A percentile compares a stretch with the other conserved stretches of the same genome.
Conservation (phyloP, 78 protist species). For the Dictyostelium purpureum region DNA sequence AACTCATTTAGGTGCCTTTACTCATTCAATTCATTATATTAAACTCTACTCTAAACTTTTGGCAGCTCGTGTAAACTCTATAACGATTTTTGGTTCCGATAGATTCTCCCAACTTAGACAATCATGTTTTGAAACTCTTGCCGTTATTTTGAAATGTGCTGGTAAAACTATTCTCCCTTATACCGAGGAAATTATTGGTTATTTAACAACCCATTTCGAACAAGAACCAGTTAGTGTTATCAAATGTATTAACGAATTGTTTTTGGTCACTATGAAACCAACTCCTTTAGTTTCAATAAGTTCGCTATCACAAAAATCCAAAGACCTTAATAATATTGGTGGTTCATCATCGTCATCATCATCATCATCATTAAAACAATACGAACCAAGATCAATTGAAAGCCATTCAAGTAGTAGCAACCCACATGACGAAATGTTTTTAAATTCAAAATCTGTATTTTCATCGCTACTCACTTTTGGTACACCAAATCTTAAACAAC, state of each 20-base stretch:
- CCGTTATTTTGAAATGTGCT: slow-evolving; percentile 63
- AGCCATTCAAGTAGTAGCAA: slow-evolving; percentile 5
- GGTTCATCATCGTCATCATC: neutral
- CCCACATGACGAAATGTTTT: slow-evolving; percentile 38
- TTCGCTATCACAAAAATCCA: neutral
- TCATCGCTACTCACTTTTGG: slow-evolving; percentile 22
- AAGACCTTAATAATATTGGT: slow-evolving; percentile 1
- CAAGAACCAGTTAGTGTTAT: slow-evolving; percentile 65
- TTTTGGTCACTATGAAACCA: slow-evolving; percentile 61
- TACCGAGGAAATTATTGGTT: slow-evolving; percentile 70
- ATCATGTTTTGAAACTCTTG: slow-evolving; percentile 49
- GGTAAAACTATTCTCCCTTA: slow-evolving; percentile 56
- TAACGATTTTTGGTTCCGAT: slow-evolving; percentile 48
- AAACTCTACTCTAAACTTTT: slow-evolving; percentile 42
- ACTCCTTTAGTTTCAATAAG: slow-evolving; percentile 62
- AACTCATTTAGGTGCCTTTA: slow-evolving; percentile 60
- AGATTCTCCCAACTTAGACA: slow-evolving; percentile 56
- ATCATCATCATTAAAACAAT: neutral
- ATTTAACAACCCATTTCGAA: slow-evolving; percentile 54
- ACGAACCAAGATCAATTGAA: slow-evolving; percentile 50
- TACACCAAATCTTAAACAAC: slow-evolving; percentile 1
- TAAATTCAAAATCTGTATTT: slow-evolving; percentile 30
- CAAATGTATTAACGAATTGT: slow-evolving; percentile 56
- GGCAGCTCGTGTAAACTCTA: slow-evolving; percentile 25
- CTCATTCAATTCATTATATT: slow-evolving; percentile 61